phyloP scores from a whole-genome alignment of 2,329 filamentous ascomycete species.

The Paraphaeosphaeria minitans region DNA sequence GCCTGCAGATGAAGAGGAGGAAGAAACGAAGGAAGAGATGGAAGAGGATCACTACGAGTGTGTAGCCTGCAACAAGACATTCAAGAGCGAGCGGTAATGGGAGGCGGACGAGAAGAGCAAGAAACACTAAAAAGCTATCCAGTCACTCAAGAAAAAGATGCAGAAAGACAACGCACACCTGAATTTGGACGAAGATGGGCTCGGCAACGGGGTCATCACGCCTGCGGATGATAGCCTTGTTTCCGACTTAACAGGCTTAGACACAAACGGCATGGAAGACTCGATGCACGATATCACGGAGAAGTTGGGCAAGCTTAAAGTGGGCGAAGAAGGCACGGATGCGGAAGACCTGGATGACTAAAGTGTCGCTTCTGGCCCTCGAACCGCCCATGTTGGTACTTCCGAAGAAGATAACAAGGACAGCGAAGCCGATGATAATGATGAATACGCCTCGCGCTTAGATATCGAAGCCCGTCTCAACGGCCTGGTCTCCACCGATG shows the following conservation, averaged over 20 bases:
- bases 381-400: not conserved
- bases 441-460: conserved; percentile 45
- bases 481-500: no score
- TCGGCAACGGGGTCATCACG: conserved; percentile 40
- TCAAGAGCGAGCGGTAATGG: conserved; percentile 90
- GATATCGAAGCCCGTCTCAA: conserved; percentile 45
- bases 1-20: conserved; percentile 59
- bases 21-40: conserved; percentile 59
- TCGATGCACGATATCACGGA: not conserved
- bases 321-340: no score
- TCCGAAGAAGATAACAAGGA: conserved; percentile 19
- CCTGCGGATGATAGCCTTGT: conserved; percentile 41
- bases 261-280: conserved; percentile 27
- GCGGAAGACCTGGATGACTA: no score
- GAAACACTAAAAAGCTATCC: conserved; percentile 87
- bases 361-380: no score
- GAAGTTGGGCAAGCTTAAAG: no score
- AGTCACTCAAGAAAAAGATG: conserved; percentile 82
- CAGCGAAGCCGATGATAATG: conserved; percentile 38
- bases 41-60: conserved; percentile 64
- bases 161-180: conserved; percentile 73
- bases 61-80: conserved; percentile 67
- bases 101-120: conserved; percentile 95
- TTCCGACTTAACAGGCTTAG: conserved; percentile 12
- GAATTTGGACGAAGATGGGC: conserved; percentile 47